Conservation (phyloP, 2,329 filamentous ascomycete species). For the Sphaerostilbella broomeana region DNA sequence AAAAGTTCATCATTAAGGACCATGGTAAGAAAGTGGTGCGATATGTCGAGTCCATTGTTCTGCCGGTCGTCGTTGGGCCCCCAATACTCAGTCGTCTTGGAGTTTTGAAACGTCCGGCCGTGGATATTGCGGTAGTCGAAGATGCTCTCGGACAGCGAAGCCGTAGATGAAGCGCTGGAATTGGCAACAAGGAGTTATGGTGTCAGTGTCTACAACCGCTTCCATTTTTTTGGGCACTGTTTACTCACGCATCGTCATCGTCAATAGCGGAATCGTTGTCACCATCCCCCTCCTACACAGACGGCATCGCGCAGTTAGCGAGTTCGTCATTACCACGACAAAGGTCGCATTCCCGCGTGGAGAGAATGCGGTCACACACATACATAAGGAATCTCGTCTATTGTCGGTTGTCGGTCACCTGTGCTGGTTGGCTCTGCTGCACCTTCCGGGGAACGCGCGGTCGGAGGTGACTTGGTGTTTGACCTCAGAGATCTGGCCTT, state of each 20-base stretch:
- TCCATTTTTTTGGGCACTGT: not conserved
- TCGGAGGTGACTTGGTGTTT: conserved; percentile 1
- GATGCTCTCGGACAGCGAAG: conserved; percentile 28
- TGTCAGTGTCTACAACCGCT: not conserved
- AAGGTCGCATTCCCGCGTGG: not conserved
- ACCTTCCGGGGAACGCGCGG: not conserved
- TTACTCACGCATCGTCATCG: conserved; percentile 6
- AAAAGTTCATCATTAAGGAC: conserved; percentile 30
- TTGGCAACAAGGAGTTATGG: not conserved
- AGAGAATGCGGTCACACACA: not conserved
- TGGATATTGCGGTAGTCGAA: conserved; percentile 33
- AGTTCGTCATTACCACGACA: not conserved
- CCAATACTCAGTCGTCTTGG: conserved; percentile 30
- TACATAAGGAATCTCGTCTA: conserved; percentile 8
- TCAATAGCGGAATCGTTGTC: conserved; percentile 4
- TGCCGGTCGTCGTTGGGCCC: conserved; percentile 34
- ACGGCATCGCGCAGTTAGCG: too few relatives aligned
- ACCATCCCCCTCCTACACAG: not conserved
- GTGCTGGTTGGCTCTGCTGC: not conserved
- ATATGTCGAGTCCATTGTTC: conserved; percentile 34
- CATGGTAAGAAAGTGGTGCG: conserved; percentile 29
- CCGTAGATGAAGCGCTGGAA: conserved; percentile 14
- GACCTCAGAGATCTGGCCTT: too few relatives aligned
- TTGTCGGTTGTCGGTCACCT: not conserved
- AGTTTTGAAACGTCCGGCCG: conserved; percentile 35